Evolutionary conservation across 2,329 filamentous ascomycete genomes (phyloP).

Genomic region (Fusarium tjaetaba): DNA sequence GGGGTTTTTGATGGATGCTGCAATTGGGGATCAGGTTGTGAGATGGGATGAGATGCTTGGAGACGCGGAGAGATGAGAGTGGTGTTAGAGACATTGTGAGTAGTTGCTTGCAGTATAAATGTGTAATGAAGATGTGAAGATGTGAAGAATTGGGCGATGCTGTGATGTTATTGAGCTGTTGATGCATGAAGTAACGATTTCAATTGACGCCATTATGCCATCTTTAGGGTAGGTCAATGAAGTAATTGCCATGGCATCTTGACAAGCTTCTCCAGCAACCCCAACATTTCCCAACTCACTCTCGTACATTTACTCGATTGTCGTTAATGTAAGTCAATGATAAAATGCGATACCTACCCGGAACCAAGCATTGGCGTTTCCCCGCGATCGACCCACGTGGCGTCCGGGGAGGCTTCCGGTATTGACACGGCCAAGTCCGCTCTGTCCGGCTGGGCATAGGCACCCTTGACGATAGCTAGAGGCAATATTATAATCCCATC

Average conservation of each 20-base stretch:
- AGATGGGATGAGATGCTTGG: conserved; percentile 66
- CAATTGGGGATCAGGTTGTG: conserved; percentile 71
- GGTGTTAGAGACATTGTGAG: conserved; percentile 17
- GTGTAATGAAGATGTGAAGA: not conserved
- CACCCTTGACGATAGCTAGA: not conserved
- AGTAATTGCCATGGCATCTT: not conserved
- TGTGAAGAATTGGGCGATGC: rapidly evolving
- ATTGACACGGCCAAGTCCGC: not conserved
- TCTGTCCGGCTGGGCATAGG: not conserved
- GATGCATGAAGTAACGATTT: not conserved
- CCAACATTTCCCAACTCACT: too few species aligned
- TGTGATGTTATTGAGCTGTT: not conserved
- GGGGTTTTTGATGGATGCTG: conserved; percentile 68
- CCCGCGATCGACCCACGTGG: not conserved
- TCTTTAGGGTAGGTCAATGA: not conserved
- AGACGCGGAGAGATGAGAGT: conserved; percentile 63
- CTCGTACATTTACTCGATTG: rapidly evolving
- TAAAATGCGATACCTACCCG: not conserved
- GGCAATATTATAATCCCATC: not conserved
- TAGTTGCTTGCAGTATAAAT: too few species aligned
- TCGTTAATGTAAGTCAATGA: not conserved
- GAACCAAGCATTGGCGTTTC: not conserved
- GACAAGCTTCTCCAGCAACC: too few species aligned
- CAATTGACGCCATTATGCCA: not conserved
- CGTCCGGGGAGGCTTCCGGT: not conserved